Conservation (phyloP, 2,329 filamentous ascomycete genomes). For the Fusarium siculi region DNA sequence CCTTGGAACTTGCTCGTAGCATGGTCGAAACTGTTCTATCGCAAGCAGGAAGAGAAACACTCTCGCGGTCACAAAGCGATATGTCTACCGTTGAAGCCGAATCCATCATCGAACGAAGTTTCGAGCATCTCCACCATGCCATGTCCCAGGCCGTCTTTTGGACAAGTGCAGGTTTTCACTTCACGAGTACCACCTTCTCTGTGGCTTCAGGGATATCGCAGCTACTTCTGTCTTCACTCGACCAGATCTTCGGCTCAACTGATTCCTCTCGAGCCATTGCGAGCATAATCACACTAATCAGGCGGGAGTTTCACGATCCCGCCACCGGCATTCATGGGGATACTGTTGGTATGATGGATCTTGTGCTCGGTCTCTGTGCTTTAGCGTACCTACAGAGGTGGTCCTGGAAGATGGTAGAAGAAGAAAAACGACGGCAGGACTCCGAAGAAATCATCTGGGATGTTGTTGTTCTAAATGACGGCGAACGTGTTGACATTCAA, state of each 20-base stretch:
- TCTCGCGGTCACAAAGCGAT: slow-evolving; percentile 57
- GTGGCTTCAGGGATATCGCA: slow-evolving; percentile 67
- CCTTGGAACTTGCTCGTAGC: slow-evolving; percentile 65
- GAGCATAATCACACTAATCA: slow-evolving; percentile 72
- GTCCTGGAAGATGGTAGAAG: slow-evolving; percentile 62
- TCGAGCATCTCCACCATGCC: slow-evolving; percentile 66
- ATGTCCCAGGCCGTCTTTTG: slow-evolving; percentile 70
- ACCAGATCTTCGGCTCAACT: slow-evolving; percentile 74
- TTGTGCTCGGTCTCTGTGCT: slow-evolving; percentile 69
- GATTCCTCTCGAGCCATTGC: slow-evolving; percentile 75
- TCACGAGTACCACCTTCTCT: slow-evolving; percentile 66
- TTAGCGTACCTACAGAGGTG: slow-evolving; percentile 70
- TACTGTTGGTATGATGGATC: slow-evolving; percentile 67
- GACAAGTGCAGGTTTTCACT: slow-evolving; percentile 68
- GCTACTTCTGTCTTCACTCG: slow-evolving; percentile 67
- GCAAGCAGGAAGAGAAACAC: slow-evolving; percentile 62
- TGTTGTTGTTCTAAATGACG: slow-evolving; percentile 70
- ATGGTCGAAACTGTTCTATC: slow-evolving; percentile 65
- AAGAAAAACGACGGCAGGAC: slow-evolving; percentile 58
- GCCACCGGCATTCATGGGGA: slow-evolving; percentile 69
- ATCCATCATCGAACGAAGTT: slow-evolving; percentile 64
- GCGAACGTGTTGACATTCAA: slow-evolving; percentile 66
- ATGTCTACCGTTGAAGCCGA: slow-evolving; percentile 64
- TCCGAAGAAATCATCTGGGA: slow-evolving; percentile 73
- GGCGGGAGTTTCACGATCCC: slow-evolving; percentile 72